Percentiles rank a stretch among this genome's conserved stretches.
These are phyloP conservation scores for Carpinus viminea DNA, from an alignment of 306 rosid genomes.

Conservation along the genomic window DNA sequence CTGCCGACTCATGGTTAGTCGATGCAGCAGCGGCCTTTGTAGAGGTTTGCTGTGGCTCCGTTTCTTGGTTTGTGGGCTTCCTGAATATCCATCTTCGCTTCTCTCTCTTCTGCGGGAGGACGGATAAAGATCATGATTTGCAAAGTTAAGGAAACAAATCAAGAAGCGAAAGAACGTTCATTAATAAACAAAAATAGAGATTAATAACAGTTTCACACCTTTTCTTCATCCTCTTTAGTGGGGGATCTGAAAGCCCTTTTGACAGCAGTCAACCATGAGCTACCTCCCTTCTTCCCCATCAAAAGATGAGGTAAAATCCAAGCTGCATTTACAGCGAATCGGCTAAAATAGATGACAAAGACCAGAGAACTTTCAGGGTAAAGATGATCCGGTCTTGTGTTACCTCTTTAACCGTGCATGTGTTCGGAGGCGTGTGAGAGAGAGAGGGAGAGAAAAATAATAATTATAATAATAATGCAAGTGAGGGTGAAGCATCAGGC, in stretches of 20 bases:
- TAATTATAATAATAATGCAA: not conserved
- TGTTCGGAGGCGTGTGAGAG: not conserved
- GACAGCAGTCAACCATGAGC: conserved; percentile 94
- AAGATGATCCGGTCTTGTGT: conserved; percentile 19
- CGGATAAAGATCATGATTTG: not conserved
- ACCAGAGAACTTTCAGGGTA: conserved; percentile 26
- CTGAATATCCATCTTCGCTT: conserved; percentile 89
- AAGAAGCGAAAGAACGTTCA: not conserved
- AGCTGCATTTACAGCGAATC: conserved; percentile 51
- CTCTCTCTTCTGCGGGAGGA: conserved; percentile 67
- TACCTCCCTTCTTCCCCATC: conserved; percentile 94
- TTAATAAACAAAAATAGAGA: not conserved
- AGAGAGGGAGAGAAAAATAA: conserved; percentile 5
- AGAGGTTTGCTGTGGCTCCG: conserved; percentile 36
- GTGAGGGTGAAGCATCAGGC: not conserved
- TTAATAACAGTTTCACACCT: conserved; percentile 35
- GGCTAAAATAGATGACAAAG: conserved; percentile 21
- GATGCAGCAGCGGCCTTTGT: conserved; percentile 27
- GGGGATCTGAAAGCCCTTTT: conserved; percentile 99
- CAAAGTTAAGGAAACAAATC: not conserved
- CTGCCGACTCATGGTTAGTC: conserved; percentile 25
- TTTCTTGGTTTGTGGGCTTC: conserved; percentile 59
- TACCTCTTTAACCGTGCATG: conserved; percentile 22
- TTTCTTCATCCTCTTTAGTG: conserved; percentile 84
- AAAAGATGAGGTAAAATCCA: conserved; percentile 45